Base-by-base conservation (phyloP, 179 eudicot species). In the Monotropa hypopitys region DNA sequence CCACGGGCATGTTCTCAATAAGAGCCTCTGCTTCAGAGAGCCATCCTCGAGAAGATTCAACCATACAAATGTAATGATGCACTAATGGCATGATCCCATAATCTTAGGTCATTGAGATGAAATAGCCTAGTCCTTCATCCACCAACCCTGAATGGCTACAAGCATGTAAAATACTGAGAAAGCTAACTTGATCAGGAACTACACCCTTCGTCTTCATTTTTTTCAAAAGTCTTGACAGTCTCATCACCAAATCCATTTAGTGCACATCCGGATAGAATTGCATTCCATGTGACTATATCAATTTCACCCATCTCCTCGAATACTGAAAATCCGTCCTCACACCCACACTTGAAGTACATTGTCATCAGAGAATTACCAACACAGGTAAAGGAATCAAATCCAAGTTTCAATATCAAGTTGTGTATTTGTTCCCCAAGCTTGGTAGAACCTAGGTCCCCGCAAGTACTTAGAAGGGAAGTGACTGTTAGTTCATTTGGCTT, bases 401-500 rank as follows among this genome's bases (percentile, higher is more conserved):
- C 89, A 70, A 84, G 81, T 82, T 84, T 84, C 77, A 50, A 51
- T 38, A 86, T 75, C 38, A 83, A 81, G 23, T 77, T 76, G 72
- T 86, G 87, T 68, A 86, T 79, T 80, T 86, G 87, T 70, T 86
- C 83, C 76, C 87, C 89, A 68, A 86, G 84, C 62, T 79, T 86
- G 35, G 71, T 46, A 50, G 84, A 62, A 67, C 87, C 81, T 32
- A 79, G 47, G 18, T 63, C 83, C 50, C 83, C 87, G 74, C 84
- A 84, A 30, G 87, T 85, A 35, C 87, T 86, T 65, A 86, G 15
- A 28, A 80, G 59, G 66, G 80, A 76, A 40, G 87, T 83, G 35
- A 81, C 26, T 5, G 87, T 84, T 59, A 81, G 76, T 72, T 78
- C 79, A 40, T 82, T 86, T 23, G 89, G 89, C 69, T 70, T 73